Evolutionary conservation across 2,329 filamentous ascomycete species (phyloP).

Genomic region (Zarea fungicola): DNA sequence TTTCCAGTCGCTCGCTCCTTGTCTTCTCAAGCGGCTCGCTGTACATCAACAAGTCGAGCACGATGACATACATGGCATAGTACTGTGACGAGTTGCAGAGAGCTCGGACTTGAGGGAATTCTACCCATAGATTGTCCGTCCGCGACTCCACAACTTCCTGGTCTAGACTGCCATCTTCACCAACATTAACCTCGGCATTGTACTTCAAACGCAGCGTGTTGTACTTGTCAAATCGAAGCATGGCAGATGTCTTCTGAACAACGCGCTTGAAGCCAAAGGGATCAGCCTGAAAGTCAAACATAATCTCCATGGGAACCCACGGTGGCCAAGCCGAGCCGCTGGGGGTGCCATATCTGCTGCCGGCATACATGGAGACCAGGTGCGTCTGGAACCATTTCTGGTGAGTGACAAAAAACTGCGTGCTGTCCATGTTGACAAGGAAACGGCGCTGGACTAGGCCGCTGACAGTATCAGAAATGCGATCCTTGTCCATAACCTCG

Average conservation of each 20-base stretch:
- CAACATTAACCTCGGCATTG: slow-evolving; percentile 81
- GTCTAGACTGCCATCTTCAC: slow-evolving; percentile 41
- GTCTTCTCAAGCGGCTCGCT: slow-evolving; percentile 96
- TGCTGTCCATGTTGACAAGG: slow-evolving; percentile 91
- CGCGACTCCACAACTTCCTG: slow-evolving; percentile 62
- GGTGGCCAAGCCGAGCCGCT: slow-evolving; percentile 88
- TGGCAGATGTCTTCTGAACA: slow-evolving; percentile 93
- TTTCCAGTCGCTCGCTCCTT: slow-evolving; percentile 89
- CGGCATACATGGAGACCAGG: slow-evolving; percentile 87
- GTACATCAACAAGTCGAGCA: slow-evolving; percentile 91
- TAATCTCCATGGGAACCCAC: slow-evolving; percentile 97
- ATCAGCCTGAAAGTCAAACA: slow-evolving; percentile 92
- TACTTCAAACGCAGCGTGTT: slow-evolving; percentile 96
- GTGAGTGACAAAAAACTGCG: slow-evolving; percentile 96
- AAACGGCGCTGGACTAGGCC: slow-evolving; percentile 93
- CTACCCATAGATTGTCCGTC: slow-evolving; percentile 96
- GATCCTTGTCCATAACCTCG: slow-evolving; percentile 95
- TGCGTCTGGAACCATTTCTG: slow-evolving; percentile 83
- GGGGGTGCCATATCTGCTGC: slow-evolving; percentile 84
- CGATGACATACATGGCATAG: slow-evolving; percentile 97
- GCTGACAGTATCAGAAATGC: slow-evolving; percentile 87
- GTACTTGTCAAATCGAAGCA: slow-evolving; percentile 94
- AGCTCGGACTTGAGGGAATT: slow-evolving; percentile 91
- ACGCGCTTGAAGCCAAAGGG: slow-evolving; percentile 98
- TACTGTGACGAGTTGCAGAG: slow-evolving; percentile 97